Conservation (phyloP, 208 protist species). For the Crithidia mellificae region DNA sequence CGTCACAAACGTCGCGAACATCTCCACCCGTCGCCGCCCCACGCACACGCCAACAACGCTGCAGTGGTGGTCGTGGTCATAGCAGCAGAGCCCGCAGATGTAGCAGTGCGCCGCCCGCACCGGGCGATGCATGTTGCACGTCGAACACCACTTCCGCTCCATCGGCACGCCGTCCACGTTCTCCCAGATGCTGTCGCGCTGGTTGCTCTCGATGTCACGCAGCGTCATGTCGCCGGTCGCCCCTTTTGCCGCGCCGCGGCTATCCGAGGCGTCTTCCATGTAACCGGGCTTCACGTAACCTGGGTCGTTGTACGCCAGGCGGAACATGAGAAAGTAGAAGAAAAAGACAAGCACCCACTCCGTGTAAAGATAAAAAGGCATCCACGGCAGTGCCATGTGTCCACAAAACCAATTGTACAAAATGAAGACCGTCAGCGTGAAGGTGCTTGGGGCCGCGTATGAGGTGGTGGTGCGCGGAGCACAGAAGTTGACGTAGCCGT, state of each 20-base stretch:
- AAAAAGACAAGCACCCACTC: conserved; percentile 44
- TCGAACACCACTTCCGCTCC: conserved; percentile 91
- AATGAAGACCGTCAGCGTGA: conserved; percentile 36
- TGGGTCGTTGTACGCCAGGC: conserved; percentile 73
- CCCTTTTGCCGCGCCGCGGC: background rate
- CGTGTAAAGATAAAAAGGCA: conserved; percentile 27
- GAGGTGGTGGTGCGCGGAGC: conserved; percentile 73
- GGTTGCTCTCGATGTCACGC: conserved; percentile 67
- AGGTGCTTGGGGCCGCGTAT: conserved; percentile 50
- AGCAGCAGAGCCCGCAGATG: conserved; percentile 83
- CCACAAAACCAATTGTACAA: conserved; percentile 37
- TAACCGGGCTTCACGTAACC: conserved; percentile 82
- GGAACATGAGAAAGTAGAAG: conserved; percentile 51
- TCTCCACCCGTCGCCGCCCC: conserved; percentile 61
- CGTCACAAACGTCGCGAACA: conserved; percentile 68
- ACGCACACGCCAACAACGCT: conserved; percentile 83
- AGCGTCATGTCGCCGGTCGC: conserved; percentile 46
- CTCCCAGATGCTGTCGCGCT: conserved; percentile 75
- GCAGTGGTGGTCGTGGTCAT: conserved; percentile 92
- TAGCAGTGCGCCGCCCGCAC: conserved; percentile 90
- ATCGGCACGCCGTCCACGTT: conserved; percentile 66
- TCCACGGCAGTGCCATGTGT: conserved; percentile 45
- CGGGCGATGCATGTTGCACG: conserved; percentile 85
- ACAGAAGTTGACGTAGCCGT: conserved; percentile 61
- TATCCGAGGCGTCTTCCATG: conserved; percentile 27